Evolutionary conservation across 768 basidiomycete genomes (phyloP).

Genomic region (Mrakia gelida): DNA sequence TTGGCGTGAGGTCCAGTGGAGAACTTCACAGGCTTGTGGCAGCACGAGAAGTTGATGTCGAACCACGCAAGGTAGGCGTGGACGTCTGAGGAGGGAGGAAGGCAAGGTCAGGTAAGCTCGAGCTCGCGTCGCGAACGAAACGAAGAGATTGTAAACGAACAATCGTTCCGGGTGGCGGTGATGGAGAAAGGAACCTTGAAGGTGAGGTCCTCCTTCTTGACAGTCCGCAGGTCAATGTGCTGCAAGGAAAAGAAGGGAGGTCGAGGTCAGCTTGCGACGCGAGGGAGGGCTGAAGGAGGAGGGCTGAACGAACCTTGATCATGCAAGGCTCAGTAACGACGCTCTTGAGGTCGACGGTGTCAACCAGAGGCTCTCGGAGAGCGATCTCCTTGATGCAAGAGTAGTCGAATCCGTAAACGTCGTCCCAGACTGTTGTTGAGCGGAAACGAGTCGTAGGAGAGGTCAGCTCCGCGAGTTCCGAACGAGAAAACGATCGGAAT

Average conservation of each 20-base stretch:
- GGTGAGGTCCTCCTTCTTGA: conserved; percentile 88
- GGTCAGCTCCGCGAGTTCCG: conserved; percentile 9
- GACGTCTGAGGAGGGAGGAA: conserved; percentile 56
- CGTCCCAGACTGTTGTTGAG: conserved; percentile 79
- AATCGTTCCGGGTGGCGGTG: conserved; percentile 80
- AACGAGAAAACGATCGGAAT: too few relatives aligned
- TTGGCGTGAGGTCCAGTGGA: conserved; percentile 96
- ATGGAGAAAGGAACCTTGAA: conserved; percentile 78
- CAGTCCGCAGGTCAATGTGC: conserved; percentile 86
- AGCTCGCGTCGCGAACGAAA: neutral
- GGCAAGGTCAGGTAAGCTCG: neutral
- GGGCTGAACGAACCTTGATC: conserved; percentile 61
- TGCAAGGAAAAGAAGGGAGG: conserved; percentile 40
- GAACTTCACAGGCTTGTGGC: conserved; percentile 92
- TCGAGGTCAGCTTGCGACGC: neutral
- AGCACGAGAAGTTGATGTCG: conserved; percentile 90
- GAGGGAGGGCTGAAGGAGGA: neutral
- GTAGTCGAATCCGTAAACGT: conserved; percentile 99
- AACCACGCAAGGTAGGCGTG: conserved; percentile 99
- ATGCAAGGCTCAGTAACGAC: conserved; percentile 88
- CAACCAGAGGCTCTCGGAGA: conserved; percentile 89
- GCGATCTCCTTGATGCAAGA: conserved; percentile 99
- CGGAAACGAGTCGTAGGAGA: neutral
- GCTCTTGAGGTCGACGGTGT: conserved; percentile 95
- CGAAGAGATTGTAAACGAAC: conserved; percentile 51